phyloP scores from a whole-genome alignment of 2,329 filamentous ascomycete species.

The Phialemonium atrogriseum region DNA sequence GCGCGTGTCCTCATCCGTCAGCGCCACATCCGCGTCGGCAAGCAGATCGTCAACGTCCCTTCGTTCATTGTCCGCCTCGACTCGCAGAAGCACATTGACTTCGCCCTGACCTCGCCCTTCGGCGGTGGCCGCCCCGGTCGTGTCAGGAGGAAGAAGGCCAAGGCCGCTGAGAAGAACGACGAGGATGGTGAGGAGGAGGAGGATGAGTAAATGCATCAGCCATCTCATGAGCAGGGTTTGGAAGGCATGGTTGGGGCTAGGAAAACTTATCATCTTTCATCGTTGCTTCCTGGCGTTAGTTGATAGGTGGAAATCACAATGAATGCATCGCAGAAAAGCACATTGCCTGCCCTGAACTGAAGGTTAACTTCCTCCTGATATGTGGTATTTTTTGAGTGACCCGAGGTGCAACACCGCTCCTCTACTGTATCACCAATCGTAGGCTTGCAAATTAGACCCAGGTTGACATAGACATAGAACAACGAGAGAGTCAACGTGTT shows the following conservation, averaged over 20 bases:
- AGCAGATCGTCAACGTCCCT: slow-evolving; percentile 99
- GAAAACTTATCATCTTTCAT: slow-evolving; percentile 14
- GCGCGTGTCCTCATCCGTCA: slow-evolving; percentile 99
- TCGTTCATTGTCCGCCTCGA: slow-evolving; percentile 99
- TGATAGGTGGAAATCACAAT: slow-evolving; percentile 3
- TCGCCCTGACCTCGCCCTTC: slow-evolving; percentile 93
- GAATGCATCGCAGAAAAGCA: too few relatives aligned
- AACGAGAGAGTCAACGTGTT: too few relatives aligned
- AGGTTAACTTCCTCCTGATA: too few relatives aligned
- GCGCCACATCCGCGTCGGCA: slow-evolving; percentile 99
- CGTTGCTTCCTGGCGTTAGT: slow-evolving; percentile 5
- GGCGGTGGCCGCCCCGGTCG: slow-evolving; percentile 94
- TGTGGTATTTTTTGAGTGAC: too few relatives aligned
- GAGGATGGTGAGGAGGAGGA: slow-evolving; percentile 80
- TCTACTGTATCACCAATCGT: too few relatives aligned
- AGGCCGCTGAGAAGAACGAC: slow-evolving; percentile 80
- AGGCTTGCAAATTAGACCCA: too few relatives aligned
- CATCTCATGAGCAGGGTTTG: slow-evolving; percentile 6
- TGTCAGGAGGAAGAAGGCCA: slow-evolving; percentile 99
- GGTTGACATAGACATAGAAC: too few relatives aligned
- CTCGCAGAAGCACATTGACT: slow-evolving; percentile 99
- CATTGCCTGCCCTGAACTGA: too few relatives aligned
- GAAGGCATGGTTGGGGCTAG: slow-evolving; percentile 13
- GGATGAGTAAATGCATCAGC: slow-evolving; percentile 49
- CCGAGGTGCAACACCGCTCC: too few relatives aligned